Conservation (phyloP, 1,284 basidiomycete genomes). For the Puccinia triticina region DNA sequence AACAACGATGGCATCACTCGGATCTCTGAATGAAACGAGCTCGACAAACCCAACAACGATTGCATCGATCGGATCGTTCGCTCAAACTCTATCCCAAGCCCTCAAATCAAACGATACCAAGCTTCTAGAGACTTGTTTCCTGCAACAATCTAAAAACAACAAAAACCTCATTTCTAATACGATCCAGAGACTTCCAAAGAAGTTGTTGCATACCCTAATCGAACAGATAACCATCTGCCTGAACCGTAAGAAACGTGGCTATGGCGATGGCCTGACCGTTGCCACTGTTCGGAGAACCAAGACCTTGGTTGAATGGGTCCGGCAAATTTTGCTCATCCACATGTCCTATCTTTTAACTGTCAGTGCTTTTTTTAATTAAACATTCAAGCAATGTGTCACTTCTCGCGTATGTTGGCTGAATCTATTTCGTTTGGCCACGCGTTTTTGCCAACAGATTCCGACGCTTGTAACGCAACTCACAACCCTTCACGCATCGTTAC, state of each 20-base stretch:
- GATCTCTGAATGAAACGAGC: slow-evolving; percentile 19
- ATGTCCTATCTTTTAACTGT: slow-evolving; percentile 94
- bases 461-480: slow-evolving; percentile 81
- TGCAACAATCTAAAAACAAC: slow-evolving; percentile 69
- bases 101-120: slow-evolving; percentile 90
- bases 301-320: slow-evolving; percentile 84
- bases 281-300: slow-evolving; percentile 83
- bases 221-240: slow-evolving; percentile 87
- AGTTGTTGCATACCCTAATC: slow-evolving; percentile 82
- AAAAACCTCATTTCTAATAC: slow-evolving; percentile 81
- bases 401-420: background rate
- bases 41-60: slow-evolving; percentile 29
- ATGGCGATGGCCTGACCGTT: slow-evolving; percentile 73
- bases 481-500: slow-evolving; percentile 79
- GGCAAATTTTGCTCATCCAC: slow-evolving; percentile 81
- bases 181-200: slow-evolving; percentile 82
- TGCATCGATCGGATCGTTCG: slow-evolving; percentile 77
- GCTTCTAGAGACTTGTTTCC: slow-evolving; percentile 82
- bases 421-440: slow-evolving; percentile 6
- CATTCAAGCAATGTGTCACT: too few relatives aligned
- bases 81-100: slow-evolving; percentile 92
- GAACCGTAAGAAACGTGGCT: slow-evolving; percentile 74
- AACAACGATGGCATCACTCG: too few relatives aligned
- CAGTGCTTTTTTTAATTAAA: slow-evolving; percentile 58
- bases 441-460: slow-evolving; percentile 68